Conservation (phyloP, 768 basidiomycete genomes). For the Collybiopsis luxurians region DNA sequence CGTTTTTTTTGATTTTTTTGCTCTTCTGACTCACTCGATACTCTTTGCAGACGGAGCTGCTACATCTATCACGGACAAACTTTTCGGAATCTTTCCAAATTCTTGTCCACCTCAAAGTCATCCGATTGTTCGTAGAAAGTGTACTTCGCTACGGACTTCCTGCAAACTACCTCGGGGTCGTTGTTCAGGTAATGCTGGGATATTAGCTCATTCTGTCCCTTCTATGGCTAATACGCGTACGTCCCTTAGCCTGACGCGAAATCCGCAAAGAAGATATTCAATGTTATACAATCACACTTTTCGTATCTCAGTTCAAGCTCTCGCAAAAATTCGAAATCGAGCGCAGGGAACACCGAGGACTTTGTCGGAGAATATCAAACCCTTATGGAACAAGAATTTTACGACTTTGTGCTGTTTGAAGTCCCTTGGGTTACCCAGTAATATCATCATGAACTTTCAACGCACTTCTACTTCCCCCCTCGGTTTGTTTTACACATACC, state of each 20-base stretch:
- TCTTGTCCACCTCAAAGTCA: slow-evolving; percentile 88
- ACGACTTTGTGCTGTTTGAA: slow-evolving; percentile 93
- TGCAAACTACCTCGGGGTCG: slow-evolving; percentile 81
- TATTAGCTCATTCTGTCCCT: too few relatives aligned
- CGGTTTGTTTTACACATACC: slow-evolving; percentile 8
- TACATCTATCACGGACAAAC: slow-evolving; percentile 88
- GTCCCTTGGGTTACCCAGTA: slow-evolving; percentile 84
- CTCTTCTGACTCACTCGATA: background rate
- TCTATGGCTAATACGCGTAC: too few relatives aligned
- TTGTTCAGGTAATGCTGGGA: slow-evolving; percentile 83
- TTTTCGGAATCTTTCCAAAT: slow-evolving; percentile 97
- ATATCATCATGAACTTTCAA: too few relatives aligned
- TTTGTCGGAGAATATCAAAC: slow-evolving; percentile 90
- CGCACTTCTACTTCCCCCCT: slow-evolving; percentile 12
- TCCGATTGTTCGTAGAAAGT: slow-evolving; percentile 91
- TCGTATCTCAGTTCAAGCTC: slow-evolving; percentile 73
- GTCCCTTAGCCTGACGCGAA: slow-evolving; percentile 80
- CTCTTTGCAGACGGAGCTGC: slow-evolving; percentile 75
- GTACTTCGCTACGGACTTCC: slow-evolving; percentile 95
- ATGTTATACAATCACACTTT: slow-evolving; percentile 73
- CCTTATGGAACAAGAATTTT: slow-evolving; percentile 93
- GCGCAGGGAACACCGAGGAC: slow-evolving; percentile 52
- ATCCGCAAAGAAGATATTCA: slow-evolving; percentile 73
- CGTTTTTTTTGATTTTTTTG: slow-evolving; percentile 19
- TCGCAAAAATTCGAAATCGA: slow-evolving; percentile 51